Base-by-base conservation (phyloP, 2,329 filamentous ascomycete species). In the Paracoccidioides brasiliensis region DNA sequence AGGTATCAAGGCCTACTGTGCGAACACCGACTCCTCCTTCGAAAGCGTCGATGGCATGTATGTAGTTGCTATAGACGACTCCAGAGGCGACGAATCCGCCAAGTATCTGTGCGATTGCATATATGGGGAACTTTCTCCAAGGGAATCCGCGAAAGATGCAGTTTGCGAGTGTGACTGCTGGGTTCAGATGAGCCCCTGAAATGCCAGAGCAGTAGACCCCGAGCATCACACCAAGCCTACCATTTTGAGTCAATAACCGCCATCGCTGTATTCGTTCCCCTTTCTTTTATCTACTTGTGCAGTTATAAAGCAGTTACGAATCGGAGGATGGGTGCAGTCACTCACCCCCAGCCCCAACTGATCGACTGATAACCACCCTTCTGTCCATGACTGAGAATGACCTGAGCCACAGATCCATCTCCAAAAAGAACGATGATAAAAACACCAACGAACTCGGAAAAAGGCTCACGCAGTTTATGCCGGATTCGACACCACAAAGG, bases 371-470 rank as follows among this genome's bases (percentile, higher is more conserved):
- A 79, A 57, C 72, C 66, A 8, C 73, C 72, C 56, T 72, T 73
- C 53, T 68, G 58, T n/a, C 62, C 65, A 44, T 66, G 60, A 57
- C 80, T 83, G 10, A 88, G 74, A 0, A 81, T 71, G 0, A 86
- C 83, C 66, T 88, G 85, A 3, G 84, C 84, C 22, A 87, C 81
- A 55, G 81, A 80, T n/a, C 82, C 84, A 58, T 87, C 80, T 3
- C 84, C 84, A 62, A 88, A 88, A 43, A 87, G 69, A 57, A 88
- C 74, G 59, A 88, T 68, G 55, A 84, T 77, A 72, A 88, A 82
- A 10, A 80, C 83, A 6, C 83, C 83, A 52, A 84, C 78, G 69
- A 86, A 86, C 61, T 87, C 83, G 0, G 81, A 80, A 60, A 86
- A 80, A 1, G 77, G 78, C 59, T 85, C 82, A 57, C 78, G 75